Conservation (phyloP, 108 stramenopile genomes). For the Pseudonitzschia delicatissima region DNA sequence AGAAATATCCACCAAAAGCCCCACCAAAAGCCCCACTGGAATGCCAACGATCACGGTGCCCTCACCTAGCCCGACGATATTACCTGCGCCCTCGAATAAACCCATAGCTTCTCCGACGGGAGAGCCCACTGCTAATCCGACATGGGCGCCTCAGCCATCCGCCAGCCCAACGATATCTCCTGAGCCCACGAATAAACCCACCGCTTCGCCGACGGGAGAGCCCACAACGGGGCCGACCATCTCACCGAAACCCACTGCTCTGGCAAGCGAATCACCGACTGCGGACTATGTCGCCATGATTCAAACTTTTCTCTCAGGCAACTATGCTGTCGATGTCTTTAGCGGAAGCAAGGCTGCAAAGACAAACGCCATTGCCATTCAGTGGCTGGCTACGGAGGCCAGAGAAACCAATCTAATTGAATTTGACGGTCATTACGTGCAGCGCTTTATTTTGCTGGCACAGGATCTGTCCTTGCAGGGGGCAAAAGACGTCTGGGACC, state of each 20-base stretch:
- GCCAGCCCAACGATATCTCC: background rate
- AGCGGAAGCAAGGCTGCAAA: too few species aligned
- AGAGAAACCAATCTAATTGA: background rate
- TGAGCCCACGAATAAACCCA: background rate
- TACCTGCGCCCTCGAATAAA: background rate
- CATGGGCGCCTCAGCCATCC: background rate
- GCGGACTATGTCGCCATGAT: background rate
- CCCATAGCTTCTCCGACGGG: background rate
- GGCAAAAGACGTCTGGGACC: background rate
- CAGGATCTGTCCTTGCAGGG: conserved; percentile 16
- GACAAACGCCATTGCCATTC: conserved; percentile 2
- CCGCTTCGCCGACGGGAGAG: background rate
- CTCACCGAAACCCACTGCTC: background rate
- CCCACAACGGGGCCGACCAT: conserved; percentile 7
- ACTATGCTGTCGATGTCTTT: conserved; percentile 9
- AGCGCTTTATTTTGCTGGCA: too few species aligned
- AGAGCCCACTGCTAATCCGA: conserved; percentile 7
- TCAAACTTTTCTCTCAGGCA: background rate
- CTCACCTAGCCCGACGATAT: background rate
- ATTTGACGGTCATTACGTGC: too few species aligned
- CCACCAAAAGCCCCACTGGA: too few species aligned
- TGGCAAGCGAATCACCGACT: background rate
- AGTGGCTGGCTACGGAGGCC: conserved; percentile 9
- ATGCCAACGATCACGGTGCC: background rate
- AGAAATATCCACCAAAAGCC: too few species aligned